Evolutionary conservation across 176 grass and related monocot genomes (phyloP), one percentile per base, ranked within the genome.

Genomic region (Musa acuminata): DNA sequence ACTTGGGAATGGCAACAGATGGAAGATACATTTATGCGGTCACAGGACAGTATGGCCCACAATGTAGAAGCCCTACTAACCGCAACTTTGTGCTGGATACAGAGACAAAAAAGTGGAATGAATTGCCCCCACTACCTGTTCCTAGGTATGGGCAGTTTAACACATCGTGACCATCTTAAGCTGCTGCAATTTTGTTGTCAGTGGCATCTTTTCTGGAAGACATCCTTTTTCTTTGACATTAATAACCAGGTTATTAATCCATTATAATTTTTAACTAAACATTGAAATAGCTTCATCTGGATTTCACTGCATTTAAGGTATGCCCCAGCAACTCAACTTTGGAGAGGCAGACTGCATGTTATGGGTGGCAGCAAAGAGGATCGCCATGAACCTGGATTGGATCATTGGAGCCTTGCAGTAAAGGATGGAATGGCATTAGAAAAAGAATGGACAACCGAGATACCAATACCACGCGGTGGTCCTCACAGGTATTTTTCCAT

Each of bases 301-400:
- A 23, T 35, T 52, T 48, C 53, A 49, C 26, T 68, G 49, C 11
- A 48, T 57, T 78, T 82, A 53, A 96, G 89, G 83, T 92, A 92
- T 83, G 93, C 93, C 72, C 89, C 93, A 17, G 89, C 93, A 70
- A 96, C 89, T 74, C 89, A 96, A 80, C 79, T 96, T 80, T 92
- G 90, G 90, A 81, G 75, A 71, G 93, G 83, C 22, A 72, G 87
- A 49, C 81, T 96, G 51, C 89, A 96, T 88, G 93, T 96, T 54
- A 96, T 96, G 87, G 89, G 93, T 69, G 93, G 89, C 59, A 83
- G 89, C 52, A 96, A 92, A 87, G 89, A 92, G 78, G 87, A 92
- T 51, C 93, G 83, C 4, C 83, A 96, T 84, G 89, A 90, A 66
- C 89, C 89, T 59, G 87, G 87, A 69, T 76, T 92, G 77, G 89